phyloP scores from a whole-genome alignment of 306 rosid species.

The Vigna nakashimae region DNA sequence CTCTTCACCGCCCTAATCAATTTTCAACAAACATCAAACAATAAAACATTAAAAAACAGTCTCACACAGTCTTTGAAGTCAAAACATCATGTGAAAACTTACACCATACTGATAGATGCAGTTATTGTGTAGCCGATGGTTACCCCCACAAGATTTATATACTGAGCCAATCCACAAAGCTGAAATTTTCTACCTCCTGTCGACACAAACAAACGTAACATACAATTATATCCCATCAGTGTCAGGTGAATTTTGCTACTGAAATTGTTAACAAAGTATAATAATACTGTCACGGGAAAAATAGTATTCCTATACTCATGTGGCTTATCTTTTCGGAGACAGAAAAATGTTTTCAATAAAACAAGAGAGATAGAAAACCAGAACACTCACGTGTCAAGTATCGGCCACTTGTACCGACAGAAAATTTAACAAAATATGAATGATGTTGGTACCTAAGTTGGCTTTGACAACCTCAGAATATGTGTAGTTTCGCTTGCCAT shows the following conservation, averaged over 20 bases:
- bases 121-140: constrained; percentile 86
- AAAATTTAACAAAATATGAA: not conserved
- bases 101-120: constrained; percentile 91
- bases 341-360: not conserved
- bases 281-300: not conserved
- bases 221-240: not conserved
- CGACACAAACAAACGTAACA: not conserved
- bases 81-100: constrained; percentile 36
- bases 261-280: not conserved
- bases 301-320: not conserved
- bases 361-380: not conserved
- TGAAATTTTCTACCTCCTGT: constrained; percentile 73
- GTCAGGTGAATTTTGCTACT: not conserved
- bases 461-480: constrained; percentile 77
- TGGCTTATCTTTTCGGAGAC: not conserved
- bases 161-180: constrained; percentile 84
- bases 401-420: not conserved
- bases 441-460: constrained; percentile 53
- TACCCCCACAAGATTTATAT: constrained; percentile 71
- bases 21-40: not conserved
- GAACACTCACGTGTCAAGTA: not conserved
- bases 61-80: not conserved
- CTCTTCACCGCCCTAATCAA: constrained; percentile 70
- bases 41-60: not conserved
- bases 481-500: constrained; percentile 82